Evolutionary conservation across 1,139 yeast species (phyloP).

Genomic region (Hansenula sp.): DNA sequence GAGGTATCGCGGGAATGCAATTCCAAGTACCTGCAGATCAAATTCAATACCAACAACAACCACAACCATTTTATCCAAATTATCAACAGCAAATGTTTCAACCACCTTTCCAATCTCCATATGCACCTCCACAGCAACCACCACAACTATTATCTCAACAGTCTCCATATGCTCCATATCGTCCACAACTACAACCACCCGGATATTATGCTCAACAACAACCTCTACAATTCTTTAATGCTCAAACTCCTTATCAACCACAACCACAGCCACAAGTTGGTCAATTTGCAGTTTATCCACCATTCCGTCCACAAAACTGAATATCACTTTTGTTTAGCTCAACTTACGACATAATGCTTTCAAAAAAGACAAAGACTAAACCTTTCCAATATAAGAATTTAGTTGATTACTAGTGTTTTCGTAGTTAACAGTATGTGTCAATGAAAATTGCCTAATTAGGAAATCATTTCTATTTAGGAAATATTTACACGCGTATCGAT

Average conservation of each 20-base stretch:
- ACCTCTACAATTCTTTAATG: background rate
- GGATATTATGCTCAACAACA: background rate
- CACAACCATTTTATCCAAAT: too few species aligned
- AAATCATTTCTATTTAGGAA: background rate
- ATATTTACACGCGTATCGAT: too few species aligned
- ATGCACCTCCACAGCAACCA: background rate
- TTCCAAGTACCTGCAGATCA: background rate
- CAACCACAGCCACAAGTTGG: background rate
- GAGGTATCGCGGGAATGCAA: slow-evolving; percentile 1
- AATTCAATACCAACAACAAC: background rate
- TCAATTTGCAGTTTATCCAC: background rate
- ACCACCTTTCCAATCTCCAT: background rate
- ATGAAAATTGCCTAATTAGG: background rate
- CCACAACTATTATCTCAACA: background rate
- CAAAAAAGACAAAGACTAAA: too few species aligned
- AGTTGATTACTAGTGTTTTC: too few species aligned
- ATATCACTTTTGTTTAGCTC: background rate
- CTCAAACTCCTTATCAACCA: background rate
- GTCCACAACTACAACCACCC: background rate
- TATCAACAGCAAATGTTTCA: background rate
- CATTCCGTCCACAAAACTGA: too few species aligned
- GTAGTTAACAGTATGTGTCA: too few species aligned
- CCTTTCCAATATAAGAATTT: too few species aligned
- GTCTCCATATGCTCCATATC: background rate
- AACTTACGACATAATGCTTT: too few species aligned